Percentiles rank a stretch among this genome's conserved stretches.
These are phyloP conservation scores for Fistulina hepatica DNA, from an alignment of 1,284 basidiomycete genomes.

Conservation along the genomic window DNA sequence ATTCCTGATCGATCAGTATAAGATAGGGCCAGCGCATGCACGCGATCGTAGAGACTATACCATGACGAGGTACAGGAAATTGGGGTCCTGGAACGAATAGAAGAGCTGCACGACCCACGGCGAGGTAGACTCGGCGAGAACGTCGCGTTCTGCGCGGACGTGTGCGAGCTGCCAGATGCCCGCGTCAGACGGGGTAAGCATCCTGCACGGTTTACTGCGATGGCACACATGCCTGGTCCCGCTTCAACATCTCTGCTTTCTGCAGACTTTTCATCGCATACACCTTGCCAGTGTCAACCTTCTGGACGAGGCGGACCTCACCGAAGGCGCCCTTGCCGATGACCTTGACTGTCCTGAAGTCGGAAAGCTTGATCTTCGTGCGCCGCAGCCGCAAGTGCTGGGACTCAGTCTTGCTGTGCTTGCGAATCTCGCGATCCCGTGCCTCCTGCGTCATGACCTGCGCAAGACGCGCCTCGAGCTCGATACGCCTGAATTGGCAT, in stretches of 20 bases:
- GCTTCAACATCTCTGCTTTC: conserved; percentile 99
- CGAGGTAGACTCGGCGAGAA: conserved; percentile 94
- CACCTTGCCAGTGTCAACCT: conserved; percentile 94
- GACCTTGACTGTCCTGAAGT: conserved; percentile 96
- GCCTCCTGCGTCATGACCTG: conserved; percentile 69
- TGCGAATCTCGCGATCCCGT: conserved; percentile 84
- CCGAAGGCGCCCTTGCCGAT: conserved; percentile 99
- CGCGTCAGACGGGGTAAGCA: not conserved
- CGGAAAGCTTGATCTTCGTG: conserved; percentile 86
- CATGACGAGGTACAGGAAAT: conserved; percentile 98
- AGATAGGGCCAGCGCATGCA: not conserved
- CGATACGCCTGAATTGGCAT: conserved; percentile 59
- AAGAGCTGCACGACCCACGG: conserved; percentile 97
- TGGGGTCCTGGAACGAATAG: conserved; percentile 96
- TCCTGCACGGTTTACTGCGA: conserved; percentile 1
- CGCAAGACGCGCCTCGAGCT: conserved; percentile 83
- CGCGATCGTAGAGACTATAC: conserved; percentile 72
- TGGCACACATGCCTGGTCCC: conserved; percentile 72
- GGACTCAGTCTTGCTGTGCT: conserved; percentile 86
- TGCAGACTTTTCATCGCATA: conserved; percentile 99
- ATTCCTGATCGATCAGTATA: no score
- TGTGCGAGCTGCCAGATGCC: conserved; percentile 70
- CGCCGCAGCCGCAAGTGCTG: conserved; percentile 84
- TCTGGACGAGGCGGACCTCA: conserved; percentile 92
- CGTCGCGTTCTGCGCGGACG: conserved; percentile 96